Evolutionary conservation across 805 yeast genomes (phyloP), one percentile per base, ranked within the genome.

Genomic region (Yarrowia yakushimensis): DNA sequence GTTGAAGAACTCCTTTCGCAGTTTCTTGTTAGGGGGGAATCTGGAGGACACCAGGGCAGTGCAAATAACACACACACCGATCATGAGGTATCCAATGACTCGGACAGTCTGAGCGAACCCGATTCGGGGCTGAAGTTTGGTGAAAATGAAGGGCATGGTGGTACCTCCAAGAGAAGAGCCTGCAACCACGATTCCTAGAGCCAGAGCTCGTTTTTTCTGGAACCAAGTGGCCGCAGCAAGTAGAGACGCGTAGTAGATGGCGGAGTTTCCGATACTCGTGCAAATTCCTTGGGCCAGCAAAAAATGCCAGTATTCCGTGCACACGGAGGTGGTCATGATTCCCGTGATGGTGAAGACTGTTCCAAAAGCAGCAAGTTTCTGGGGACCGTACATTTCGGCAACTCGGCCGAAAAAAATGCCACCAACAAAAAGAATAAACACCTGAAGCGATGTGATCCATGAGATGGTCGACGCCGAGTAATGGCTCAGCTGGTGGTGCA

Each of bases 141-240:
- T 74, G 64, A 85, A 72, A 70, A 83, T 72, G 39, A 85, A 71
- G 0, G 90, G 88, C 69, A 82, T 80, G 7, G 84, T 68, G 5
- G 85, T 76, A 5, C 90, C 91, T 2, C 90, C 90, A 4, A 84
- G 71, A 4, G 87, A 82, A 1, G 88, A 88, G 1, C 90, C 90
- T 4, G 84, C 73, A 63, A 86, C 82, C 3, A 86, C 85, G 2
- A 85, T 66, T 0, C 90, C 88, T 34, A 83, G 75, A 8, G 86
- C 88, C 60, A 78, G 69, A 0, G 86, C 90, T 64, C 89, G 76
- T 63, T 79, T 81, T 23, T 72, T 74, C 62, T 74, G 70, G 67
- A 86, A 87, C 83, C 86, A 86, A 66, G 87, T 91, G 43, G 85
- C 79, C 3, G 84, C 72, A 9, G 79, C 83, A 11, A 55, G n/a